A percentile compares a stretch with the other conserved stretches of the same genome.
Conservation (phyloP, 2,329 filamentous ascomycete genomes). For the Neocatenulostroma microsporum region DNA sequence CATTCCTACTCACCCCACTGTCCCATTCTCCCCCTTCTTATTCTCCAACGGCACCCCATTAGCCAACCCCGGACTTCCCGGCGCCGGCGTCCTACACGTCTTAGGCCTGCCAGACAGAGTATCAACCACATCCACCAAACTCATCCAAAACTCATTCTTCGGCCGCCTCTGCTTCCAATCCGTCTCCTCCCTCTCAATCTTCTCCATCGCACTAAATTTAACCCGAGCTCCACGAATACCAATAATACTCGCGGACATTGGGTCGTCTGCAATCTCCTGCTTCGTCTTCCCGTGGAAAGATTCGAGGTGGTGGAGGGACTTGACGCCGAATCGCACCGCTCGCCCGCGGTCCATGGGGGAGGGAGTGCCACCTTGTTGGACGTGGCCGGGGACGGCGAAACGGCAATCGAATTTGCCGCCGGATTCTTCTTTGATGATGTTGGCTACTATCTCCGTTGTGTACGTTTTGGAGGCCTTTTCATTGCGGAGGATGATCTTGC, state of each 20-base stretch:
- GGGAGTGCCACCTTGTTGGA: constrained; percentile 87
- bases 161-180: constrained; percentile 90
- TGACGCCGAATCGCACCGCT: constrained; percentile 84
- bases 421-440: constrained; percentile 91
- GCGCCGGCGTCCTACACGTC: constrained; percentile 12
- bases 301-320: constrained; percentile 89
- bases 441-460: constrained; percentile 84
- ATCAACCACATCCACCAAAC: constrained; percentile 72
- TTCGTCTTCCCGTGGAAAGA: constrained; percentile 58
- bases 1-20: too few relatives aligned
- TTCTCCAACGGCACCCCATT: not conserved
- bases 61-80: constrained; percentile 10
- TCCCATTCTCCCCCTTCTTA: too few relatives aligned
- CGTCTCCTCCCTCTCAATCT: constrained; percentile 74
- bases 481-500: constrained; percentile 92
- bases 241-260: constrained; percentile 70
- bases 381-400: constrained; percentile 85
- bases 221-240: constrained; percentile 87
- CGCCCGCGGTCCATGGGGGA: constrained; percentile 94
- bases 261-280: constrained; percentile 63
- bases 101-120: constrained; percentile 64
- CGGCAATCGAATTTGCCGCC: constrained; percentile 87
- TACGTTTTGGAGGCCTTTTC: constrained; percentile 89
- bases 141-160: constrained; percentile 76
- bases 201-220: constrained; percentile 74